phyloP scores from a whole-genome alignment of 2,329 filamentous ascomycete species.

The Lachnellula arida region DNA sequence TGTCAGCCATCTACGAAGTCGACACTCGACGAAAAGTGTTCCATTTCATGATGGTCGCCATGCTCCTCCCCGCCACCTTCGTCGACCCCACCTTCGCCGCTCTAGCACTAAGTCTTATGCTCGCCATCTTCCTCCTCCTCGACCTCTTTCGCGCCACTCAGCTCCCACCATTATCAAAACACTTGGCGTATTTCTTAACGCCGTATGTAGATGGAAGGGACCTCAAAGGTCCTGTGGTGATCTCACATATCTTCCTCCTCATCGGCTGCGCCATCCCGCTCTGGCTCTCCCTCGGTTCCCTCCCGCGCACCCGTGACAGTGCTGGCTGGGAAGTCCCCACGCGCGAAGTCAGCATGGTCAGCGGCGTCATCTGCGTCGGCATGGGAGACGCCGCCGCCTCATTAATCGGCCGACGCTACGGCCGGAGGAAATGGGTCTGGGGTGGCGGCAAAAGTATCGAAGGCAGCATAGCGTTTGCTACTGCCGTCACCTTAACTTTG shows the following conservation, averaged over 20 bases:
- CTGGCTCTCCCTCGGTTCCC: constrained; percentile 77
- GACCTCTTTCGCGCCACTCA: constrained; percentile 89
- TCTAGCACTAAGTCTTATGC: constrained; percentile 71
- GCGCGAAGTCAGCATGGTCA: constrained; percentile 82
- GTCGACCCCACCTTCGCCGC: constrained; percentile 81
- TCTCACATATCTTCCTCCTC: constrained; percentile 92
- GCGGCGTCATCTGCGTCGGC: constrained; percentile 89
- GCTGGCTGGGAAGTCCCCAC: constrained; percentile 69
- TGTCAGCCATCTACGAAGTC: constrained; percentile 78
- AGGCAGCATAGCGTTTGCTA: constrained; percentile 75
- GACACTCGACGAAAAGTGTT: constrained; percentile 96
- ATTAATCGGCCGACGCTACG: constrained; percentile 81
- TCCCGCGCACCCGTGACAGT: constrained; percentile 54
- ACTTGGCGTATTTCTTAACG: constrained; percentile 79
- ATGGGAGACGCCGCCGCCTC: constrained; percentile 93
- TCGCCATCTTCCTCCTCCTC: constrained; percentile 81
- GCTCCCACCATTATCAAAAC: constrained; percentile 81
- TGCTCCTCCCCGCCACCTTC: constrained; percentile 84
- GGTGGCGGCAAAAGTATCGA: constrained; percentile 94
- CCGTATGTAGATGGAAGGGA: constrained; percentile 95
- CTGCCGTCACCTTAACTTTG: constrained; percentile 73
- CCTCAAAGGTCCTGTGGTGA: constrained; percentile 86
- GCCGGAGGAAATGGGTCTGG: constrained; percentile 91
- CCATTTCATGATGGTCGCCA: constrained; percentile 96
- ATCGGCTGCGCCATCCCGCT: constrained; percentile 93